Percentiles rank a stretch among this genome's conserved stretches.
Evolutionary conservation across 352 stramenopile genomes (phyloP).

Genomic region (Phytophthora sansomeana): DNA sequence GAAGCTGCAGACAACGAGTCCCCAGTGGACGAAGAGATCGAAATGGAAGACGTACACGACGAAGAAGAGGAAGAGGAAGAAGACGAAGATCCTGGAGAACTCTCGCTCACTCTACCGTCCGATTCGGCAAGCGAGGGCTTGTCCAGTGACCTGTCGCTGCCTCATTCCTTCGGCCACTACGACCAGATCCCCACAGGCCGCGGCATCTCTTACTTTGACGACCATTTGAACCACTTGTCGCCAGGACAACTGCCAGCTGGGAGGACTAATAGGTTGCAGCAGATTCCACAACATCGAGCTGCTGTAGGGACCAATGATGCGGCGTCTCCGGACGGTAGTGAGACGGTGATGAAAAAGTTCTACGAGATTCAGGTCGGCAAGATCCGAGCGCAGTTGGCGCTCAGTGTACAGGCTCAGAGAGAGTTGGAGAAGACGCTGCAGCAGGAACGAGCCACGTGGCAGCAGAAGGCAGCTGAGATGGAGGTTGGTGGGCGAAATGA

Average conservation of each 20-base stretch:
- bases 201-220: conserved; percentile 64
- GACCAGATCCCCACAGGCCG: conserved; percentile 36
- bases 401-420: conserved; percentile 54
- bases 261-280: conserved; percentile 25
- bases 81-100: conserved; percentile 33
- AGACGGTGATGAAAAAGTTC: conserved; percentile 77
- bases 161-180: conserved; percentile 74
- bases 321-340: conserved; percentile 16
- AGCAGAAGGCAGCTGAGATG: conserved; percentile 18
- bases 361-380: conserved; percentile 86
- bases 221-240: conserved; percentile 45
- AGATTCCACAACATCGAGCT: conserved; percentile 5
- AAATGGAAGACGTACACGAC: conserved; percentile 17
- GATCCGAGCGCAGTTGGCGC: conserved; percentile 64
- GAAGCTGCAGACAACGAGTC: conserved; percentile 25
- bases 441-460: conserved; percentile 49
- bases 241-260: conserved; percentile 7
- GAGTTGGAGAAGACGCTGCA: conserved; percentile 59
- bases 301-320: background rate
- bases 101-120: conserved; percentile 45
- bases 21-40: conserved; percentile 30
- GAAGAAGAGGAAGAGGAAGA: conserved; percentile 31
- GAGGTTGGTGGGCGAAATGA: conserved; percentile 34
- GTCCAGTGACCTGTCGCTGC: conserved; percentile 77
- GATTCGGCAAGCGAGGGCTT: conserved; percentile 74